Conservation (phyloP, 2,329 filamentous ascomycete species). For the Dactylella cylindrospora region DNA sequence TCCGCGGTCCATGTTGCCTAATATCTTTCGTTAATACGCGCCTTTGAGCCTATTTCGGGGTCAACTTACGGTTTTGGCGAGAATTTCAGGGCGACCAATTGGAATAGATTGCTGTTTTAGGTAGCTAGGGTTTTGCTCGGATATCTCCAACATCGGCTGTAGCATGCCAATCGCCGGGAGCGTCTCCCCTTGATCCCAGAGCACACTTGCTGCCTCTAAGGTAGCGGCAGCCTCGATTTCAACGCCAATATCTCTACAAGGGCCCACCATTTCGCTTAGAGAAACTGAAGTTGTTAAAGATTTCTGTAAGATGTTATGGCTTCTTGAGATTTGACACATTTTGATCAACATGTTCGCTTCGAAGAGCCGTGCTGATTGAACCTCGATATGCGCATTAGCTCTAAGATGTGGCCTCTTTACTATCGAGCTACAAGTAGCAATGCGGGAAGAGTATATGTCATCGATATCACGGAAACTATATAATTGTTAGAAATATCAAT, state of each 20-base stretch:
- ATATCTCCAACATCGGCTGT: slow-evolving; percentile 63
- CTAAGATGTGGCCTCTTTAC: slow-evolving; percentile 69
- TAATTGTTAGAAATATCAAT: slow-evolving; percentile 36
- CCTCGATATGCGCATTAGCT: slow-evolving; percentile 54
- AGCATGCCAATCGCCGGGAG: slow-evolving; percentile 86
- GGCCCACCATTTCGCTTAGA: slow-evolving; percentile 72
- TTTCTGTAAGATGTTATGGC: slow-evolving; percentile 80
- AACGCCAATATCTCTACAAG: slow-evolving; percentile 70
- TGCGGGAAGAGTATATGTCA: slow-evolving; percentile 76
- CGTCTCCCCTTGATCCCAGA: slow-evolving; percentile 94
- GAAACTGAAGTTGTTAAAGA: slow-evolving; percentile 82
- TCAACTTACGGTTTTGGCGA: slow-evolving; percentile 72
- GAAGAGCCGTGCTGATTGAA: slow-evolving; percentile 61
- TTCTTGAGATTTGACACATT: slow-evolving; percentile 56
- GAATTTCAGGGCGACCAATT: slow-evolving; percentile 73
- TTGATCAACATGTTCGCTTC: slow-evolving; percentile 66
- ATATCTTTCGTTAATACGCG: slow-evolving; percentile 25
- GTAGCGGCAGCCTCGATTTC: slow-evolving; percentile 74
- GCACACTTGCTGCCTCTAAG: slow-evolving; percentile 80
- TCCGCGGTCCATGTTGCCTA: slow-evolving; percentile 83
- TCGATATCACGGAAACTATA: slow-evolving; percentile 65
- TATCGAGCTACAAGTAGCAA: slow-evolving; percentile 78
- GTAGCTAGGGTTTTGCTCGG: slow-evolving; percentile 56
- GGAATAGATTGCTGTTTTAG: slow-evolving; percentile 69
- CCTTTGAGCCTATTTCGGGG: slow-evolving; percentile 43